Evolutionary conservation across 495 filamentous ascomycete genomes (phyloP).

Genomic region (Xylaria acuta): DNA sequence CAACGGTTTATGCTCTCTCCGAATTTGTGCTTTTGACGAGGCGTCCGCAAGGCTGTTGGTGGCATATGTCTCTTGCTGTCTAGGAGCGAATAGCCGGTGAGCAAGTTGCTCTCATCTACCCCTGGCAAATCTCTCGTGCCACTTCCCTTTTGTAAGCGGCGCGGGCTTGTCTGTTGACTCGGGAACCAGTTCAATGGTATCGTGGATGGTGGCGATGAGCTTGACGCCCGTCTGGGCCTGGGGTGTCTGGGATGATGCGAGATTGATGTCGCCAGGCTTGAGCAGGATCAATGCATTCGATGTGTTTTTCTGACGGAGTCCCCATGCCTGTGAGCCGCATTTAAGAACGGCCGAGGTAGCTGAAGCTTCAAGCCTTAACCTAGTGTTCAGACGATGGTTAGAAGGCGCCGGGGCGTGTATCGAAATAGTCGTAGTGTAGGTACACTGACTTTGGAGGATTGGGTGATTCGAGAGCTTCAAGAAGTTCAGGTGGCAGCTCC

Average conservation of each 20-base stretch:
- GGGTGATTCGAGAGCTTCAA: constrained; percentile 67
- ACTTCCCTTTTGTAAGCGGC: constrained; percentile 70
- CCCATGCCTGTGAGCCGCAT: constrained; percentile 72
- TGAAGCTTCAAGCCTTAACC: constrained; percentile 70
- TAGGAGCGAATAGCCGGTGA: background rate
- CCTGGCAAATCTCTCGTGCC: constrained; percentile 84
- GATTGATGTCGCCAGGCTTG: constrained; percentile 46
- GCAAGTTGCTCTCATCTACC: constrained; percentile 31
- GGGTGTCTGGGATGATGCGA: constrained; percentile 38
- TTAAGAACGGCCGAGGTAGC: constrained; percentile 75
- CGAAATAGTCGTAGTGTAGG: constrained; percentile 8
- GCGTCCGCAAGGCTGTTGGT: background rate
- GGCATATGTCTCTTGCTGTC: background rate
- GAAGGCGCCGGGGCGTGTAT: constrained; percentile 15
- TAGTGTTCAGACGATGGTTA: constrained; percentile 38
- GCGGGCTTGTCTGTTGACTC: constrained; percentile 44
- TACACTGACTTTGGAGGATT: constrained; percentile 64
- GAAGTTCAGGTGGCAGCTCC: constrained; percentile 79
- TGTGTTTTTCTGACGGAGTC: constrained; percentile 86
- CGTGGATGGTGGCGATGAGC: constrained; percentile 71
- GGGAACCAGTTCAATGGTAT: constrained; percentile 72
- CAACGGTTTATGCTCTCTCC: background rate
- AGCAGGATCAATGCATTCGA: constrained; percentile 85
- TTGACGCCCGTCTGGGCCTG: constrained; percentile 52
- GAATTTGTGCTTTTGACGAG: background rate